These are phyloP conservation scores for Guyanaporus albipodus DNA, from an alignment of 768 basidiomycete species.

Conservation along the genomic window DNA sequence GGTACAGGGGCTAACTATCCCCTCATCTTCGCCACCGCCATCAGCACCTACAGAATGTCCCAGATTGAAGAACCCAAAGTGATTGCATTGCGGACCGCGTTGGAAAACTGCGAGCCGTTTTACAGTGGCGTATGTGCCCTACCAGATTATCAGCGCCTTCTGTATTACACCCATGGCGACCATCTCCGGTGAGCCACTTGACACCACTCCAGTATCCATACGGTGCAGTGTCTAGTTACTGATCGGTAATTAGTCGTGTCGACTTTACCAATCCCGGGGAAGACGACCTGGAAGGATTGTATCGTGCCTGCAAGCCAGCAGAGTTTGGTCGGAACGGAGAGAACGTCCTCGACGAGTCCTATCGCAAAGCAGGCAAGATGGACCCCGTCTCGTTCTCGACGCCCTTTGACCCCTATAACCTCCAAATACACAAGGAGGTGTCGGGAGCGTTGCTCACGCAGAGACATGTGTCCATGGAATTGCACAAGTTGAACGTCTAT, in stretches of 20 bases:
- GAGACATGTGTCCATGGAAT: too few species aligned
- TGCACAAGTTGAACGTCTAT: constrained; percentile 49
- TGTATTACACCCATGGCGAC: neutral
- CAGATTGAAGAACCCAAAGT: too few species aligned
- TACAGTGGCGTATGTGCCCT: neutral
- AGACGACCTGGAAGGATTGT: too few species aligned
- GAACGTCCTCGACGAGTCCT: constrained; percentile 2
- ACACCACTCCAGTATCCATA: too few species aligned
- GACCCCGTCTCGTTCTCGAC: constrained; percentile 34
- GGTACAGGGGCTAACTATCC: too few species aligned
- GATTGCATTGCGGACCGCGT: neutral
- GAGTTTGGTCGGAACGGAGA: constrained; percentile 4
- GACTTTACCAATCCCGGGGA: too few species aligned
- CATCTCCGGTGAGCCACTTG: neutral
- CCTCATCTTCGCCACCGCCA: too few species aligned
- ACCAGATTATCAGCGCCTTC: neutral
- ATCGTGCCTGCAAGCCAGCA: constrained; percentile 4
- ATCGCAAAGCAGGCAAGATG: constrained; percentile 46
- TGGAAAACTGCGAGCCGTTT: neutral
- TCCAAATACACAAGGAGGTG: constrained; percentile 1
- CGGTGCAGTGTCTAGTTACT: too few species aligned
- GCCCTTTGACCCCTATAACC: neutral
- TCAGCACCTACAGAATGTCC: too few species aligned
- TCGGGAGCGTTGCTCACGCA: constrained; percentile 7
- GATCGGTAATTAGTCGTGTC: too few species aligned